Base-by-base conservation (phyloP, 2,329 filamentous ascomycete genomes). In the Botryotinia convoluta region DNA sequence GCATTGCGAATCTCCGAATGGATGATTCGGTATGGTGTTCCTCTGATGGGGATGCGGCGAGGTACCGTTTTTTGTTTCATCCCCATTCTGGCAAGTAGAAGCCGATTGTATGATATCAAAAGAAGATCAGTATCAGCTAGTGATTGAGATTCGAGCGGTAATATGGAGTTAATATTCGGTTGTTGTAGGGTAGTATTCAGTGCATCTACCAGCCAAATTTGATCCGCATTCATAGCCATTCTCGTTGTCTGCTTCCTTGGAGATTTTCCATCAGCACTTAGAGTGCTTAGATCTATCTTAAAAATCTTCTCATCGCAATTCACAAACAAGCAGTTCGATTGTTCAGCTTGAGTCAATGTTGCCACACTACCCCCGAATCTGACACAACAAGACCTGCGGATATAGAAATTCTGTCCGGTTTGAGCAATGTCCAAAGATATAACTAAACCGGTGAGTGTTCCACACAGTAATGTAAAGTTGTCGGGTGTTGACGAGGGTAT, bases 11-110 rank as follows among this genome's bases (percentile, higher is more conserved):
- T 81, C 51, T 85, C 83, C 1, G 87, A 90, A 77, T 88, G 90
- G 6, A 91, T 80, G 1, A 91, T 77, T 60, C 86, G 80, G 35
- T 77, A 78, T 45, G 82, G 81, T 37, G 78, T 82, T 37, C 81
- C 81, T 69, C 69, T 77, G 2, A 89, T 77, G 0, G 82, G 81
- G 4, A 90, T 82, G 35, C 81, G 83, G 44, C 88, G 84, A 54
- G 87, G 86, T 6, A 89, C 85, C 4, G 85, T 82, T 8, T 84
- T 84, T 20, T 83, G 77, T 42, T 83, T 81, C 9, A 81, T 78
- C 72, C 86, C 84, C 62, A 91, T 79, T 63, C 89, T 86, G 7
- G 87, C 84, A 51, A 91, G 78, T 35, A 90, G 81, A 45, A 91
- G 80, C 20, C 83, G 83, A 14, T 84, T 81, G 7, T 85, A 86